Conservation (phyloP, 1,284 basidiomycete genomes). For the Boletus sp. region DNA sequence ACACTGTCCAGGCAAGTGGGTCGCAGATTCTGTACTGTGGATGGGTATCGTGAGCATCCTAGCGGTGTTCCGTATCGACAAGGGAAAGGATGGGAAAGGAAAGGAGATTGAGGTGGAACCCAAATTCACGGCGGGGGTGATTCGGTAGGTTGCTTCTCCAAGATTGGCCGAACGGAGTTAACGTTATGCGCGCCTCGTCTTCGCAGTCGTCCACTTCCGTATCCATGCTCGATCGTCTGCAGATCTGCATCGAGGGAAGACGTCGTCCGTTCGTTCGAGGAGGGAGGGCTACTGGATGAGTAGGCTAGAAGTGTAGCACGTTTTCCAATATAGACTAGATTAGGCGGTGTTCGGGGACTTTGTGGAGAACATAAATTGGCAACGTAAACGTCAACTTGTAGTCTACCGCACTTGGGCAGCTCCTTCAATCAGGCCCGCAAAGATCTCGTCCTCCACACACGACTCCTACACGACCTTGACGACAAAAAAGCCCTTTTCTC, state of each 20-base stretch:
- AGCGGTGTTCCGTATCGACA: conserved; percentile 27
- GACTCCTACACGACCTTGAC: conserved; percentile 21
- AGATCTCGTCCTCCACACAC: conserved; percentile 6
- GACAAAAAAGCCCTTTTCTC: neutral
- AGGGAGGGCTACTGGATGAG: conserved; percentile 10
- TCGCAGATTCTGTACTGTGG: conserved; percentile 35
- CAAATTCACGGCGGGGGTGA: conserved; percentile 31
- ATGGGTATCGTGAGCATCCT: conserved; percentile 33
- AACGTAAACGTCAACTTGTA: conserved; percentile 3
- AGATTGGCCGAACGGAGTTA: conserved; percentile 12
- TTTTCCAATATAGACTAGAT: neutral
- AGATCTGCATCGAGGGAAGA: conserved; percentile 31
- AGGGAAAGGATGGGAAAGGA: conserved; percentile 26
- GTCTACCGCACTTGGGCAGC: neutral
- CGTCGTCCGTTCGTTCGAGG: conserved; percentile 12
- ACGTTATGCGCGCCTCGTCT: conserved; percentile 12
- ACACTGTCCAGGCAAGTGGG: conserved; percentile 34
- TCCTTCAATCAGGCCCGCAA: neutral
- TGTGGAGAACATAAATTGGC: conserved; percentile 16
- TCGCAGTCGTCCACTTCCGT: conserved; percentile 31
- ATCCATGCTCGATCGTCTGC: conserved; percentile 29
- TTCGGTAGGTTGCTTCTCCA: conserved; percentile 26
- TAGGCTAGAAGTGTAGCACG: too few relatives aligned
- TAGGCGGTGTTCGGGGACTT: conserved; percentile 28
- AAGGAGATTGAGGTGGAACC: conserved; percentile 27